Base-by-base conservation (phyloP, 2,329 filamentous ascomycete species). In the Phyllosticta ampelicida region DNA sequence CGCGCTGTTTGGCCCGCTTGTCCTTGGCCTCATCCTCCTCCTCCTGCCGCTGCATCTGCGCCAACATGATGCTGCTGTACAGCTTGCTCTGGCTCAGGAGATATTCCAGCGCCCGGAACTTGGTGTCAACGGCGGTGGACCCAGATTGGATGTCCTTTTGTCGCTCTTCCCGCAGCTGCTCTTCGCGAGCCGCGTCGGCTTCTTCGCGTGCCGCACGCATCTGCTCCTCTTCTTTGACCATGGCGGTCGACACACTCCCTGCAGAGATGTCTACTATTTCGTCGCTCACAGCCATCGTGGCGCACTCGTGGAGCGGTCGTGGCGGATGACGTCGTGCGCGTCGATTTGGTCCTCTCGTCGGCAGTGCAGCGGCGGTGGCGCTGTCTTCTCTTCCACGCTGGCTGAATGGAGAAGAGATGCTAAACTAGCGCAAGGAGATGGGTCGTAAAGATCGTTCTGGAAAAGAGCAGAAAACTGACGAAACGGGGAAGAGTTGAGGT, bases 51-150 rank as follows among this genome's bases (percentile, higher is more conserved):
- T 78, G 76, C 76, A 79, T 79, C 64, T 79, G 77, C 60, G 75
- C 68, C 26, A 79, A 69, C 77, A 79, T 79, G 52, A 79, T 78
- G 2, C 73, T 73, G 36, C 75, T 76, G 58, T 78, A 79, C 18
- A 79, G 67, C 71, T 78, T 78, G 67, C 75, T 78, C 65, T 79
- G 78, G 59, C 75, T 78, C 64, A 79, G 73, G 60, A 79, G 63
- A 61, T 77, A 78, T 63, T 79, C 76, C 60, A 79, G 64, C 58
- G 77, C 76, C 65, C 79, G 77, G 67, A 76, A 79, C 61, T 79
- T 79, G 48, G 73, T 71, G 60, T 79, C 77, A 48, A 79, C 65
- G 5, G 73, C 69, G 51, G 75, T 71, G 30, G 68, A 68, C 13
- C 77, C 77, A 48, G 72, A 75, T 54, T 74, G 70, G 19, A 78